These are phyloP conservation scores for Russula sp. DNA, from an alignment of 768 basidiomycete genomes.

Conservation along the genomic window DNA sequence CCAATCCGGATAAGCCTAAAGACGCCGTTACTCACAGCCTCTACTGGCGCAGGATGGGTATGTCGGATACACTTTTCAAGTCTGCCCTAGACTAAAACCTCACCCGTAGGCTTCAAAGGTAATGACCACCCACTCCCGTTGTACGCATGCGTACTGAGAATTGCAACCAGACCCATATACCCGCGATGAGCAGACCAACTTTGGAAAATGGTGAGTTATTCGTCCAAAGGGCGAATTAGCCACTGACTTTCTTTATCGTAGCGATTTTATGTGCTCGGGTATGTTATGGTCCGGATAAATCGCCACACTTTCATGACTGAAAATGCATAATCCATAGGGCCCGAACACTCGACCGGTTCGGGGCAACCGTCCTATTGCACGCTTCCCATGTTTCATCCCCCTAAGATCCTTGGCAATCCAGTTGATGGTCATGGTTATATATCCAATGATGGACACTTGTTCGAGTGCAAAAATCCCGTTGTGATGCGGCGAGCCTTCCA, in stretches of 20 bases:
- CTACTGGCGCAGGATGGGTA: slow-evolving; percentile 54
- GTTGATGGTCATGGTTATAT: slow-evolving; percentile 39
- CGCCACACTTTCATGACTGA: neutral
- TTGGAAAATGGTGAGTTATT: slow-evolving; percentile 44
- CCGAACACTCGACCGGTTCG: slow-evolving; percentile 38
- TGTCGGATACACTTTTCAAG: slow-evolving; percentile 21
- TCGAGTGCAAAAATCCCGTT: slow-evolving; percentile 48
- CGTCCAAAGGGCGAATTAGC: neutral
- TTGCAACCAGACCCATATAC: slow-evolving; percentile 49
- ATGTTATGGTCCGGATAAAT: too few species aligned
- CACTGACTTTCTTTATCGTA: slow-evolving; percentile 23
- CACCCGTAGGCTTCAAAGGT: slow-evolving; percentile 48
- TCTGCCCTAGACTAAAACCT: neutral
- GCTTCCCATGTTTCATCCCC: slow-evolving; percentile 47
- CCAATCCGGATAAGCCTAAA: slow-evolving; percentile 43
- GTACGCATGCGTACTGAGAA: neutral
- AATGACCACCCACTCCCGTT: too few species aligned
- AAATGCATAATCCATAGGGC: slow-evolving; percentile 31
- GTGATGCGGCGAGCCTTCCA: slow-evolving; percentile 52
- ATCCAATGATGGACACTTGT: slow-evolving; percentile 53
- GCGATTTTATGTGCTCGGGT: slow-evolving; percentile 51
- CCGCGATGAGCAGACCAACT: slow-evolving; percentile 46
- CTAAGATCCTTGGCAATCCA: slow-evolving; percentile 29
- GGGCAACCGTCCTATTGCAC: slow-evolving; percentile 50
- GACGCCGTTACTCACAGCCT: slow-evolving; percentile 50